phyloP scores from a whole-genome alignment of 139 green algal species.

The Chlorella sp. region DNA sequence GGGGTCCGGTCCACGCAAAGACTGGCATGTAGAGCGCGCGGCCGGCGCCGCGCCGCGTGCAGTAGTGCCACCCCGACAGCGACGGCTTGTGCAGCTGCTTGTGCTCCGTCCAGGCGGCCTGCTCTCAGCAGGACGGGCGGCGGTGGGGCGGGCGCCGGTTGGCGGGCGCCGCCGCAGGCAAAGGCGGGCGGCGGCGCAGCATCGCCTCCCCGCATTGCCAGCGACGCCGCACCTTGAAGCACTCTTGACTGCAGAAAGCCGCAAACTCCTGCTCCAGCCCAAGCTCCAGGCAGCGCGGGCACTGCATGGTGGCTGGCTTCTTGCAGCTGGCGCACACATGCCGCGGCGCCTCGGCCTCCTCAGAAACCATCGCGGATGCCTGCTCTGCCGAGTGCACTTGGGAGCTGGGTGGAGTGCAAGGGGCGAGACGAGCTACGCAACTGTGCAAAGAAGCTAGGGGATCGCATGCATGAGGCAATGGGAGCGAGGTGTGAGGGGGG shows the following conservation, averaged over 20 bases:
- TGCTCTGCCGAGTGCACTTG: no score
- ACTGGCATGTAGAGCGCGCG: constrained; percentile 64
- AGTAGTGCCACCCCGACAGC: constrained; percentile 74
- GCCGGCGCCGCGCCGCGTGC: constrained; percentile 63
- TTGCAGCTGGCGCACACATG: constrained; percentile 62
- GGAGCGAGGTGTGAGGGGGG: no score
- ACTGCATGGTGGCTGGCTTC: constrained; percentile 86
- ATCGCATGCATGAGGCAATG: no score
- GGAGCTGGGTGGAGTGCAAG: no score
- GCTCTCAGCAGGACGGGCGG: no score
- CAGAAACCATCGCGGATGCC: background rate
- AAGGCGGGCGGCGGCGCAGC: no score
- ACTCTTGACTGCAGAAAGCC: constrained; percentile 93
- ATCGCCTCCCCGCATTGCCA: no score
- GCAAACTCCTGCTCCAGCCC: constrained; percentile 68
- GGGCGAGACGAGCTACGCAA: no score
- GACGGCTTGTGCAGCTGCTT: constrained; percentile 74
- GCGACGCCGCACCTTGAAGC: constrained; percentile 86
- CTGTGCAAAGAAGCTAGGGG: no score
- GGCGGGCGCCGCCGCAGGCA: no score
- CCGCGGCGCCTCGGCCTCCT: background rate
- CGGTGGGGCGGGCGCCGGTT: no score
- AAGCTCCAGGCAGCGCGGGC: constrained; percentile 89
- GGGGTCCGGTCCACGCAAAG: constrained; percentile 86
- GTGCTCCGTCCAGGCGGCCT: constrained; percentile 80